These are phyloP conservation scores for Sclerotinia sclerotiorum DNA, from an alignment of 2,329 filamentous ascomycete species.

Conservation along the genomic window DNA sequence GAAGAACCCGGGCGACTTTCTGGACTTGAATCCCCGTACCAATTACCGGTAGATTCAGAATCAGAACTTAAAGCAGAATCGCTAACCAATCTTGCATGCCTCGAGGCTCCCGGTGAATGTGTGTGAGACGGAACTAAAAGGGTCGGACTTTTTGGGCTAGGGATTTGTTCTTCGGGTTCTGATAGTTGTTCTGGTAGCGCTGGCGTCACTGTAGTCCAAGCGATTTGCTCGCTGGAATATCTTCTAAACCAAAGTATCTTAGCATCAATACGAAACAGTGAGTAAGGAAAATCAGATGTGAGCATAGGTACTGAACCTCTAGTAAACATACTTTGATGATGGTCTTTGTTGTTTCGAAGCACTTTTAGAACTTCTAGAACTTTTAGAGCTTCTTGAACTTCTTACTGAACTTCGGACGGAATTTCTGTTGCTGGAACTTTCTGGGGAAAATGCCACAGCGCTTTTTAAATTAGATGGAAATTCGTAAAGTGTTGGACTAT, in stretches of 20 bases:
- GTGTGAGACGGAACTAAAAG: constrained; percentile 32
- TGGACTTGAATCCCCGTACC: constrained; percentile 37
- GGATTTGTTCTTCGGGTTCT: constrained; percentile 25
- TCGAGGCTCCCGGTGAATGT: constrained; percentile 26
- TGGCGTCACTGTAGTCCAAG: constrained; percentile 31
- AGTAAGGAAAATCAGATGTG: not conserved
- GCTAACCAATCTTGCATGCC: constrained; percentile 38
- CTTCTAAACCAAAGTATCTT: constrained; percentile 25
- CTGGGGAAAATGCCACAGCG: constrained; percentile 17
- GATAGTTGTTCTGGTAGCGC: constrained; percentile 26
- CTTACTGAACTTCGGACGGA: constrained; percentile 21
- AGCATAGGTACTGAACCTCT: not conserved
- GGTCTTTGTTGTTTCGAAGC: constrained; percentile 15
- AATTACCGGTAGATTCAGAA: constrained; percentile 36
- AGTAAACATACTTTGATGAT: constrained; percentile 24
- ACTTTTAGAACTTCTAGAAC: not conserved
- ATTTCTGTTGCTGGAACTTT: constrained; percentile 15
- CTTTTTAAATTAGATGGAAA: constrained; percentile 44
- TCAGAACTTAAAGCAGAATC: constrained; percentile 36
- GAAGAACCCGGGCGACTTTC: constrained; percentile 35
- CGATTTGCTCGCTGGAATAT: constrained; percentile 32
- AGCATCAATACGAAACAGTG: constrained; percentile 14
- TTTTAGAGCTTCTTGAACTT: constrained; percentile 9
- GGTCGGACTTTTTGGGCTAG: constrained; percentile 31
- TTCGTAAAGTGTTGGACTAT: constrained; percentile 63